Evolutionary conservation across 2,329 filamentous ascomycete species (phyloP), one percentile per base, ranked within the genome.

Genomic region (Monosporascus sp.): DNA sequence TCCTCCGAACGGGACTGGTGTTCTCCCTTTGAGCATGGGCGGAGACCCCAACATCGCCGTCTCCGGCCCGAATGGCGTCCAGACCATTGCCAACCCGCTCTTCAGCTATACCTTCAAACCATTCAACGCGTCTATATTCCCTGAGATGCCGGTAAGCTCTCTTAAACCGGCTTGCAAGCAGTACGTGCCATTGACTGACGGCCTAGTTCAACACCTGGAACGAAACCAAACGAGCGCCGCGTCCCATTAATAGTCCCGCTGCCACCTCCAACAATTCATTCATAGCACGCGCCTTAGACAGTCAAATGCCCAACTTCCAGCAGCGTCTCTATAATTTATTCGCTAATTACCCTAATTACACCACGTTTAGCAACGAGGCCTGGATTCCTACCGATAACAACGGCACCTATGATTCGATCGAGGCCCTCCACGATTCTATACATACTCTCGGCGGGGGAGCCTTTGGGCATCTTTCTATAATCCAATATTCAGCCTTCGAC

Each of bases 401-500:
- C 38, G 71, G 69, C 5, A 75, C 75, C 14, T 79, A 79, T 49
- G 87, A 90, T 65, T 89, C 85, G 11, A 69, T 87, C 36, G 85
- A 88, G 66, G 78, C 80, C 1, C 69, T 88, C 4, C 85, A 88
- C 60, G 84, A 87, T 63, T 76, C 78, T 11, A 75, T 88, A 40
- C 85, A 88, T 59, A 78, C 78, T 34, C 75, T 75, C 71, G 72
- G 79, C 51, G 68, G 71, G 54, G 77, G 78, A 37, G 86, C 87
- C 2, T 68, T 61, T 56, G 67, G 67, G 2, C 87, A 90, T 61
- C 87, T 88, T 82, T 82, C 80, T 43, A 87, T 82, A 67, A 83
- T 85, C 34, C 82, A 84, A 19, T 87, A 87, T 61, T 88, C 89
- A 2, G 82, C 87, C 0, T 95, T 90, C 65, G 90, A 95, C 64